Conservation (phyloP, 169 alveolate genomes). For the Plasmodium gallinaceum region DNA sequence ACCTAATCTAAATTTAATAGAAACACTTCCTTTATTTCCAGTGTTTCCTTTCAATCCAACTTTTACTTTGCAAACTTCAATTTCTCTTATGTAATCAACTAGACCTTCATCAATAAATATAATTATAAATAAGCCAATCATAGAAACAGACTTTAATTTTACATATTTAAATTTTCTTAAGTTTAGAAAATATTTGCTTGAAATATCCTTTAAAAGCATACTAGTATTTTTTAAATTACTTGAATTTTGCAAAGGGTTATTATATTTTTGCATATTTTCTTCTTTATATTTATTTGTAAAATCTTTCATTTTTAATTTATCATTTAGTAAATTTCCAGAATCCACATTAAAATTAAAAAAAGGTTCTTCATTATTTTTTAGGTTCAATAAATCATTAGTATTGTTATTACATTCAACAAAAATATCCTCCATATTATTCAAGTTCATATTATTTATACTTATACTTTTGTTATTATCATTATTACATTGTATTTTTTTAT, state of each 20-base stretch:
- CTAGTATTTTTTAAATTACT: background rate
- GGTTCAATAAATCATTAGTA: constrained; percentile 4
- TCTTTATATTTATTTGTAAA: background rate
- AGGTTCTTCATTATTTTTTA: background rate
- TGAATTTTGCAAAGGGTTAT: background rate
- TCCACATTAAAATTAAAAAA: background rate
- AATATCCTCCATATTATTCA: constrained; percentile 16
- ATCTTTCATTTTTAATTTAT: background rate
- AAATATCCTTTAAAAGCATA: constrained; percentile 13
- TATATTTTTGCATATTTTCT: no score
- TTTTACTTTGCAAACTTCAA: constrained; percentile 86
- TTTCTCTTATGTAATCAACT: constrained; percentile 79
- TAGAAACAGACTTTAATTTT: constrained; percentile 80
- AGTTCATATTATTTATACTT: background rate
- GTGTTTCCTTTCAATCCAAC: constrained; percentile 92
- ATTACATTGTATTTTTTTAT: no score
- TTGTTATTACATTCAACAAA: constrained; percentile 7
- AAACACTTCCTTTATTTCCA: constrained; percentile 93
- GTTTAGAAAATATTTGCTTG: constrained; percentile 46
- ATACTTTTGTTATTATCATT: background rate
- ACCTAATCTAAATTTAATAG: constrained; percentile 82
- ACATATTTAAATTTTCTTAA: constrained; percentile 77
- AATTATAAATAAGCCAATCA: constrained; percentile 90
- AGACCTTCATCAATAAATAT: constrained; percentile 86
- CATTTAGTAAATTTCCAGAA: background rate